Conservation (phyloP, 345 rosid genomes). For the Trapa incisa region DNA sequence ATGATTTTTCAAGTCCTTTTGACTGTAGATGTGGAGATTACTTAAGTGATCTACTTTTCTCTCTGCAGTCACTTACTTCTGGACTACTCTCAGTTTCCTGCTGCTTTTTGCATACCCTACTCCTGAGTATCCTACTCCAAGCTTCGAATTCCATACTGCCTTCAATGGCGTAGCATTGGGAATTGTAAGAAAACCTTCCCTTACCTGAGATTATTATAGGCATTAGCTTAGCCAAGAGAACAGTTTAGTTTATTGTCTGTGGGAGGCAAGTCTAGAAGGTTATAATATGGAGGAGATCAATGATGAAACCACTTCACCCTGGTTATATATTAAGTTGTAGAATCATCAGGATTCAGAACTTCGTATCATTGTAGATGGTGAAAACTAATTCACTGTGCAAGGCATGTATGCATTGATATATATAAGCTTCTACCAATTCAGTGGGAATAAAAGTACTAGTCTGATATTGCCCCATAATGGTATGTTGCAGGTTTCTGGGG, state of each 20-base stretch:
- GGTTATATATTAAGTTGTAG: too few relatives aligned
- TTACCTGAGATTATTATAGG: background rate
- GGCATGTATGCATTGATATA: too few relatives aligned
- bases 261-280: too few relatives aligned
- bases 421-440: too few relatives aligned
- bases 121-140: conserved; percentile 88
- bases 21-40: background rate
- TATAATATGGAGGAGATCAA: too few relatives aligned
- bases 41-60: conserved; percentile 2
- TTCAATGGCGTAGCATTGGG: conserved; percentile 82
- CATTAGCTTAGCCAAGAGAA: too few relatives aligned
- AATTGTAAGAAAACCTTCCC: conserved; percentile 45
- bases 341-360: background rate
- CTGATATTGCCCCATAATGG: background rate
- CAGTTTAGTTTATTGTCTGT: background rate
- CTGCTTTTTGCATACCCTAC: conserved; percentile 95
- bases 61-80: conserved; percentile 71
- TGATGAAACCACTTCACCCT: too few relatives aligned
- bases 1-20: background rate
- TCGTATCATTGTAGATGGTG: background rate
- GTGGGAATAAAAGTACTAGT: too few relatives aligned
- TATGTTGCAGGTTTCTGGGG: conserved; percentile 48
- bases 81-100: conserved; percentile 76
- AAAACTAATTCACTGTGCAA: too few relatives aligned
- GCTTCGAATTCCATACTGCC: conserved; percentile 89